Evolutionary conservation across 306 rosid genomes (phyloP).

Genomic region (Casuarina glauca): DNA sequence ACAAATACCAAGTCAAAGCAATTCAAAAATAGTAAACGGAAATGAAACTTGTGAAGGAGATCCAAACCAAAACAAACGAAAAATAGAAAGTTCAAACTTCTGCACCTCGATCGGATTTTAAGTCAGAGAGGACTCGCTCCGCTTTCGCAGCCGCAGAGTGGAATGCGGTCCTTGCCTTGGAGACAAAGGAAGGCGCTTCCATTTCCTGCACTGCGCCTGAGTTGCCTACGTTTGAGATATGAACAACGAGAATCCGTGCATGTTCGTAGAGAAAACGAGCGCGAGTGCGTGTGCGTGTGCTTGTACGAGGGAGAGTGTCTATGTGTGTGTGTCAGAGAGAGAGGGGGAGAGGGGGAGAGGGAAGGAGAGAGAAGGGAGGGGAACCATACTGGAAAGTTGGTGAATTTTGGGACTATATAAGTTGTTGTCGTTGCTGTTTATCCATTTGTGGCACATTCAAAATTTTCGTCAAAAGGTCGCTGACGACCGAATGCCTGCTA

Average conservation of each 20-base stretch:
- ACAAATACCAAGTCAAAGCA: background rate
- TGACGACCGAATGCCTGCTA: background rate
- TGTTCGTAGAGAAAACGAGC: slow-evolving; percentile 1
- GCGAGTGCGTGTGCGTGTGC: background rate
- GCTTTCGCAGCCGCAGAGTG: slow-evolving; percentile 99
- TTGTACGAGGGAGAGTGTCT: background rate
- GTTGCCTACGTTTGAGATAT: slow-evolving; percentile 33
- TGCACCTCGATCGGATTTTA: slow-evolving; percentile 83
- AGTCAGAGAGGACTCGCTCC: slow-evolving; percentile 82
- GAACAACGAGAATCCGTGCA: slow-evolving; percentile 13
- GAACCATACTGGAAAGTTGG: background rate
- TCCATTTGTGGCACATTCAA: background rate
- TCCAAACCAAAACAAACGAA: background rate
- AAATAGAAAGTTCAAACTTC: slow-evolving; percentile 9
- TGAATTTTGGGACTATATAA: background rate
- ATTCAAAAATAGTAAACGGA: slow-evolving; percentile 28
- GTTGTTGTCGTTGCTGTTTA: background rate
- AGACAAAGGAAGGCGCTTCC: slow-evolving; percentile 85
- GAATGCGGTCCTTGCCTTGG: slow-evolving; percentile 92
- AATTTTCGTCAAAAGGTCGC: background rate
- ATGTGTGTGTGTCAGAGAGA: background rate
- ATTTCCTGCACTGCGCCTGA: slow-evolving; percentile 43
- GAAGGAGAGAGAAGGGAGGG: background rate
- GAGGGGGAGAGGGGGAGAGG: background rate
- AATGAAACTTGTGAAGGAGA: slow-evolving; percentile 12